phyloP scores from a whole-genome alignment of 202 grass and related monocot species.

The Setaria italica region DNA sequence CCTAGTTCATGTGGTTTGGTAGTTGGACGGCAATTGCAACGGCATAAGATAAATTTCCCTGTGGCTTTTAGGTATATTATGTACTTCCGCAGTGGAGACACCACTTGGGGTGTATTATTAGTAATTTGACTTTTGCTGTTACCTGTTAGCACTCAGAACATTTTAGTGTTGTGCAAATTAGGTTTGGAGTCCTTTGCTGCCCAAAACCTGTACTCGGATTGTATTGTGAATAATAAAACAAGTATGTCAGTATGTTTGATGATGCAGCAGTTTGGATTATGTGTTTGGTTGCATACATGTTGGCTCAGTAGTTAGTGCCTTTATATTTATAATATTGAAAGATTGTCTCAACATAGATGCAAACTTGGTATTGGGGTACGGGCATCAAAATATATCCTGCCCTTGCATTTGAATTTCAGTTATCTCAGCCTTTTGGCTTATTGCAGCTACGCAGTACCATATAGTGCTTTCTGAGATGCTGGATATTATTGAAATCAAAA shows the following conservation, averaged over 20 bases:
- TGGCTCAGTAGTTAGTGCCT: background rate
- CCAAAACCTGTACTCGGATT: background rate
- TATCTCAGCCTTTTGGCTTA: background rate
- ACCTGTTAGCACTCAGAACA: background rate
- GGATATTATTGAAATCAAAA: conserved; percentile 41
- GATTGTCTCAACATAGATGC: background rate
- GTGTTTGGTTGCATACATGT: background rate
- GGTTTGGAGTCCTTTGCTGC: background rate
- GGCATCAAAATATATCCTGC: background rate
- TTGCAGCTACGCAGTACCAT: background rate
- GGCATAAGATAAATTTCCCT: background rate
- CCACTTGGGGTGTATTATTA: background rate
- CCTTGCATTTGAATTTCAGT: background rate
- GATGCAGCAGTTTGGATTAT: background rate
- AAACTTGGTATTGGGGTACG: background rate
- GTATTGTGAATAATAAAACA: background rate
- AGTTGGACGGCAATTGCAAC: background rate
- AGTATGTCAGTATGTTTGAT: background rate
- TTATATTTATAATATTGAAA: conserved; percentile 1
- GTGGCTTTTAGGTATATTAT: background rate
- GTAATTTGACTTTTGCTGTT: conserved; percentile 7
- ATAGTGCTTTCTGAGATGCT: background rate
- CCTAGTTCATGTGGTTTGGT: background rate
- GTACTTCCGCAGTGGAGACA: background rate
- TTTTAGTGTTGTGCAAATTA: background rate